Conservation (phyloP, 805 yeast genomes). For the Saccharomycopsis fermentans region DNA sequence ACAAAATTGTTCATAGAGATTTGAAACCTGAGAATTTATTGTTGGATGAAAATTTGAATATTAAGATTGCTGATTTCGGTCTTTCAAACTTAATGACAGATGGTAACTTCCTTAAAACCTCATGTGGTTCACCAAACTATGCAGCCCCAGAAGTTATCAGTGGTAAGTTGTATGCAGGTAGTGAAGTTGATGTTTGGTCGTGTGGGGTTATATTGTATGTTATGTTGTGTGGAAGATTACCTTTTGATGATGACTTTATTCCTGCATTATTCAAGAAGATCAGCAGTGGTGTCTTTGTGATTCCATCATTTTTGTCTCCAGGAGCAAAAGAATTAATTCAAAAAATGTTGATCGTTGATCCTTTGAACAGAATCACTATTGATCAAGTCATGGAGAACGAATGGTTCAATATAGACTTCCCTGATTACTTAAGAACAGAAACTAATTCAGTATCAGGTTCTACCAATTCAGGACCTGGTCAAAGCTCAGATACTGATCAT, state of each 20-base stretch:
- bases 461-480: slow-evolving; percentile 1
- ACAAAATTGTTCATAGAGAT: slow-evolving; percentile 93
- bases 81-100: slow-evolving; percentile 76
- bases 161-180: slow-evolving; percentile 93
- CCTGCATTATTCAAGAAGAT: slow-evolving; percentile 91
- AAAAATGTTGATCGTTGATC: slow-evolving; percentile 89
- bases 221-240: slow-evolving; percentile 91
- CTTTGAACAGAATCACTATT: slow-evolving; percentile 85
- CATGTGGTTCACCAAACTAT: slow-evolving; percentile 94
- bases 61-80: slow-evolving; percentile 94
- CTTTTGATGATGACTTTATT: slow-evolving; percentile 92
- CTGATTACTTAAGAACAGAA: slow-evolving; percentile 49
- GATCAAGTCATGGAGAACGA: slow-evolving; percentile 88
- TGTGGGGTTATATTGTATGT: slow-evolving; percentile 93
- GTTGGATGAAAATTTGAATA: slow-evolving; percentile 81
- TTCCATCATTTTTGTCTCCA: slow-evolving; percentile 75
- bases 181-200: slow-evolving; percentile 97
- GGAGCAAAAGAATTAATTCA: slow-evolving; percentile 81
- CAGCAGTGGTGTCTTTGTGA: slow-evolving; percentile 82
- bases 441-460: slow-evolving; percentile 27
- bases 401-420: slow-evolving; percentile 79
- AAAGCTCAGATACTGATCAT: slow-evolving; percentile 1
- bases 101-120: slow-evolving; percentile 88
- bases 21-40: slow-evolving; percentile 90
- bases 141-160: slow-evolving; percentile 97